Base-by-base conservation (phyloP, 2,329 filamentous ascomycete genomes). In the Alternaria tenuissima region DNA sequence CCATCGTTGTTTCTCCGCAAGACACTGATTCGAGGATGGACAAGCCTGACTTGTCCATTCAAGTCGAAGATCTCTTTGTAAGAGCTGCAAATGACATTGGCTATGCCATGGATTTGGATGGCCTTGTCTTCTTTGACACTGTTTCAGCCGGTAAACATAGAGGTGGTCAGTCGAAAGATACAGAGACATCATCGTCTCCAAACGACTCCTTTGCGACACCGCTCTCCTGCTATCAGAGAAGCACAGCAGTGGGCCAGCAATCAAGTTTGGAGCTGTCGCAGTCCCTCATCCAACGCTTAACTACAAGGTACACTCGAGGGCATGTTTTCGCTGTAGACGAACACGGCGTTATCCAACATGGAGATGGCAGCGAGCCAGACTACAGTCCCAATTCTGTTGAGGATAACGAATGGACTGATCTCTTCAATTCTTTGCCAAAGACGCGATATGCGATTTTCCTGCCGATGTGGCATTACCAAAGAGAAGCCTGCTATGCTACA, bases 381-480 rank as follows among this genome's bases (percentile, higher is more conserved):
- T 24, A 11, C 18, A 20, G 8, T 5, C 18, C 34, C n/a, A 14
- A 42, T 28, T 22, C 46, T 20, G 20, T 7, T 36, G 28, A 38
- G 12, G n/a, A 55, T 24, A 24, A 54, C 16, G 44, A 48, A 11
- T 58, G 54, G 54, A 47, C 39, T 7, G 51, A 61, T n/a, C 30
- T 64, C 5, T 49, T 64, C 42, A 28, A 36, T 14, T 59, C 43
- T 26, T 30, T 62, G 11, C 59, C 59, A 51, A 59, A 64, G 36
- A 52, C 48, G 11, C 41, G 62, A 7, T 53, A 59, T 38, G 47
- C 44, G 5, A 43, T 64, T 30, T 64, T 74, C 26, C 54, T 75
- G 14, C 74, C 74, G 1, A 49, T 76, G 12, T 74, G 70, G 65
- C 69, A 77, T 44, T 70, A 63, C 18, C 65, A 65, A n/a, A 61